These are phyloP conservation scores for Saraca asoca DNA, from an alignment of 331 rosid species.

Conservation along the genomic window DNA sequence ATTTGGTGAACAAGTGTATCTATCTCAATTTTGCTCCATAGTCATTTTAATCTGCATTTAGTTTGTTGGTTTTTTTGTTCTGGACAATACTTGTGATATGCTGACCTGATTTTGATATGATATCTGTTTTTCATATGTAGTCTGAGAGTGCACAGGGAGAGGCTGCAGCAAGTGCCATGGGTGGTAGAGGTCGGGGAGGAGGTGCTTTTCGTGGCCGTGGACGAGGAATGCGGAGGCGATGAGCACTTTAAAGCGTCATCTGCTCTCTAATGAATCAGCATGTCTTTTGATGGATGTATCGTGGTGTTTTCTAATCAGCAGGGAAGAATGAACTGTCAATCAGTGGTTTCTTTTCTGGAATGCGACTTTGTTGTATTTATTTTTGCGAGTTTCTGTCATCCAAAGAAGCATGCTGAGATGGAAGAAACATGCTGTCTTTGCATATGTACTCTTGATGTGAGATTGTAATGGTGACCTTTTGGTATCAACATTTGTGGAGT, in stretches of 20 bases:
- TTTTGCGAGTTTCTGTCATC: slow-evolving; percentile 28
- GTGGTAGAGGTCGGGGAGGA: slow-evolving; percentile 95
- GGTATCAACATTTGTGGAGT: slow-evolving; percentile 10
- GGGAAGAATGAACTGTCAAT: slow-evolving; percentile 9
- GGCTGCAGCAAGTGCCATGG: slow-evolving; percentile 98
- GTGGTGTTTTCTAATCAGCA: neutral
- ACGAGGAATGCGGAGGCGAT: slow-evolving; percentile 90
- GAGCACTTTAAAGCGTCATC: slow-evolving; percentile 14
- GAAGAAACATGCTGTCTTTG: slow-evolving; percentile 33
- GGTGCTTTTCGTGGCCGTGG: slow-evolving; percentile 88
- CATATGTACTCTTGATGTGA: slow-evolving; percentile 18
- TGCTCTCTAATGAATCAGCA: neutral
- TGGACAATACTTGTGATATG: neutral
- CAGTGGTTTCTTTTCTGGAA: slow-evolving; percentile 3
- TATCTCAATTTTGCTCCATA: no score
- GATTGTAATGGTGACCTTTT: slow-evolving; percentile 29
- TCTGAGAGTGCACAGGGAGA: slow-evolving; percentile 99
- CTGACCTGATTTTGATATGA: slow-evolving; percentile 9
- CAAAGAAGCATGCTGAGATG: no score
- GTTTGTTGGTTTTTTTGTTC: neutral
- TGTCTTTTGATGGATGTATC: slow-evolving; percentile 8
- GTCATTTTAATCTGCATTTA: neutral
- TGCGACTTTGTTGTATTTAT: neutral
- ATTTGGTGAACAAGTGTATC: neutral
- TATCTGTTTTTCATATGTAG: slow-evolving; percentile 45